Conservation (phyloP, 2,329 filamentous ascomycete species). For the Zalaria sp. region DNA sequence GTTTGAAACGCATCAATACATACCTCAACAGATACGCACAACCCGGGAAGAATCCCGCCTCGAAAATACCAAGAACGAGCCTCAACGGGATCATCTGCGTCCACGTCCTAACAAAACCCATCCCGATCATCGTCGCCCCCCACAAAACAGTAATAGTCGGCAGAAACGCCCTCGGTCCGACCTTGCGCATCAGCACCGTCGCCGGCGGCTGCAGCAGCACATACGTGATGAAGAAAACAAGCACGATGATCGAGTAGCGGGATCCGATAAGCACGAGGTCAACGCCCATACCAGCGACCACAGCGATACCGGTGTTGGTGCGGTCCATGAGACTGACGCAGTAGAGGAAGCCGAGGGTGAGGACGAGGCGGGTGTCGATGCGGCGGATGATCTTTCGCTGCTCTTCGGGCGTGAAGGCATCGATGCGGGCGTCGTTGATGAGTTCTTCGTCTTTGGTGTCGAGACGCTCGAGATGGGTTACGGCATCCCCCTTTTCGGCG, state of each 20-base stretch:
- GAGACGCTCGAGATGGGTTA: slow-evolving; percentile 1
- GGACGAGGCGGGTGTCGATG: slow-evolving; percentile 45
- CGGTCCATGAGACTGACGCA: slow-evolving; percentile 19
- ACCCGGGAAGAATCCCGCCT: slow-evolving; percentile 49
- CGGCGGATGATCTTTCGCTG: slow-evolving; percentile 54
- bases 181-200: slow-evolving; percentile 51
- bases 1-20: background rate
- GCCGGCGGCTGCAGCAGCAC: slow-evolving; percentile 58
- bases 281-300: slow-evolving; percentile 19
- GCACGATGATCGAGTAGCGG: slow-evolving; percentile 34
- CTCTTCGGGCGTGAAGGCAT: slow-evolving; percentile 42
- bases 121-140: slow-evolving; percentile 45
- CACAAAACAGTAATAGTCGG: slow-evolving; percentile 33
- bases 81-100: slow-evolving; percentile 39
- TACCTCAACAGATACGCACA: slow-evolving; percentile 51
- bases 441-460: slow-evolving; percentile 2
- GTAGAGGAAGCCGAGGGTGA: slow-evolving; percentile 29
- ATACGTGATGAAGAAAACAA: slow-evolving; percentile 65
- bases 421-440: slow-evolving; percentile 15
- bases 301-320: slow-evolving; percentile 19
- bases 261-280: slow-evolving; percentile 17
- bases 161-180: slow-evolving; percentile 34
- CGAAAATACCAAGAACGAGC: slow-evolving; percentile 47
- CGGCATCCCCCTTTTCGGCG: background rate
- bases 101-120: slow-evolving; percentile 47